Base-by-base conservation (phyloP, 371 early-diverging fungal genomes). In the Mortierella sp. region DNA sequence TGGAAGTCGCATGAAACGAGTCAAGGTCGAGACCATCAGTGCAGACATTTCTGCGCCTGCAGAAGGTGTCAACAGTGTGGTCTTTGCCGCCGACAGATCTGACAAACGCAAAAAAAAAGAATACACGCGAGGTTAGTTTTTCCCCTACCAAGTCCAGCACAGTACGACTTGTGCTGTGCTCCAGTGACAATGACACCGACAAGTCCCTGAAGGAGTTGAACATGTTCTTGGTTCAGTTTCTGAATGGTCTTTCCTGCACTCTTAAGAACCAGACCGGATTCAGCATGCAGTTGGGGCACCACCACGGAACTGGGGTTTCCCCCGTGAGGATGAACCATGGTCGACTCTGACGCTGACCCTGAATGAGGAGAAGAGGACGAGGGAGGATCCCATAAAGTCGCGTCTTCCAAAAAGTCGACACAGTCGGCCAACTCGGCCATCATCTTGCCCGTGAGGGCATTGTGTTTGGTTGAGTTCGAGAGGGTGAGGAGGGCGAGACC, bases 401-500 rank as follows among this genome's bases (percentile, higher is more conserved):
- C 52, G 4, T 41, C 41, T 55, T 86, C 86, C 30, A 90, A 66
- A 24, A 72, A 50, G 48, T 84, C 83, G 9, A 91, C 81, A 21
- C 76, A 65, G 44, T 88, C 82, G 0, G 87, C 78, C 7, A 91
- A 75, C 66, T 91, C 85, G 21, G 81, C 85, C 90, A 91, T 90
- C 93, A 92, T 92, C 46, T 81, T 81, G 11, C 90, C 90, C 1
- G 88, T 86, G n/a, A 92, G 60, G 2, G 92, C 85, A 80, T 91
- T 91, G 48, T 87, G 87, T 26, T 82, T 71, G 17, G 49, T 54
- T 8, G 85, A 84, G 60, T 92, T 89, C 37, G 79, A 52, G 4
- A 91, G 56, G 1, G 78, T 75, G 3, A 89, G 56, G 8, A 83
- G 69, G 0, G 82, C 88, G 26, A 89, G 73, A 2, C 87, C 86